Conservation (phyloP, 176 grass and related monocot genomes). For the Eremochloa ophiuroides region DNA sequence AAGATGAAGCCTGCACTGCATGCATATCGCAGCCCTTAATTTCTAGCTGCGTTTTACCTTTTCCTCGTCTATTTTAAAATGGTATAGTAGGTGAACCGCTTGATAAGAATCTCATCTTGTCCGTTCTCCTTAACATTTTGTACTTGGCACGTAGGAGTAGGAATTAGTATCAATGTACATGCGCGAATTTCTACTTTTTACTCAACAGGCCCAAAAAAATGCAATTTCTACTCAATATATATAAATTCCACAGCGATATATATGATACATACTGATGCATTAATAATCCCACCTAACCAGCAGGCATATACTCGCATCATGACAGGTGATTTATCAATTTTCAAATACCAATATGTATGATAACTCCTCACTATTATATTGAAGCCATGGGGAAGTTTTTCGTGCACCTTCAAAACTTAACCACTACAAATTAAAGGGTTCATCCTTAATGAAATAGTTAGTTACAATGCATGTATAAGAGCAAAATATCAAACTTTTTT, state of each 20-base stretch:
- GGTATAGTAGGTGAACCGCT: not conserved
- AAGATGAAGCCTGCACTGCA: not conserved
- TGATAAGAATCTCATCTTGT: conserved; percentile 22
- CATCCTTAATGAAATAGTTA: too few relatives aligned
- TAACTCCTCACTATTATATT: too few relatives aligned
- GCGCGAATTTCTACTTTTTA: too few relatives aligned
- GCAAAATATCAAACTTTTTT: not conserved
- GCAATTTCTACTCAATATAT: too few relatives aligned
- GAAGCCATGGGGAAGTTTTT: not conserved
- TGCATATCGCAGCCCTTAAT: not conserved
- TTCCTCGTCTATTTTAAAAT: not conserved
- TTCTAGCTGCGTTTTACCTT: not conserved
- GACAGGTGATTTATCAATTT: not conserved
- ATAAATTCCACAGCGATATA: too few relatives aligned
- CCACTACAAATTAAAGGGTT: too few relatives aligned
- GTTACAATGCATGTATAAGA: not conserved
- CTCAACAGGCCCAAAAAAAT: too few relatives aligned
- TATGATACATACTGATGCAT: too few relatives aligned
- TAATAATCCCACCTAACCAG: too few relatives aligned
- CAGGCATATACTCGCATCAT: too few relatives aligned
- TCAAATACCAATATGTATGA: too few relatives aligned
- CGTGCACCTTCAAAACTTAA: not conserved
- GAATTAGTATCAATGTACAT: not conserved
- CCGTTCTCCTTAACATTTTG: conserved; percentile 24
- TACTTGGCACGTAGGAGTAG: not conserved